Evolutionary conservation across 768 basidiomycete genomes (phyloP), one percentile per base, ranked within the genome.

Genomic region (Butyriboletus loyo): DNA sequence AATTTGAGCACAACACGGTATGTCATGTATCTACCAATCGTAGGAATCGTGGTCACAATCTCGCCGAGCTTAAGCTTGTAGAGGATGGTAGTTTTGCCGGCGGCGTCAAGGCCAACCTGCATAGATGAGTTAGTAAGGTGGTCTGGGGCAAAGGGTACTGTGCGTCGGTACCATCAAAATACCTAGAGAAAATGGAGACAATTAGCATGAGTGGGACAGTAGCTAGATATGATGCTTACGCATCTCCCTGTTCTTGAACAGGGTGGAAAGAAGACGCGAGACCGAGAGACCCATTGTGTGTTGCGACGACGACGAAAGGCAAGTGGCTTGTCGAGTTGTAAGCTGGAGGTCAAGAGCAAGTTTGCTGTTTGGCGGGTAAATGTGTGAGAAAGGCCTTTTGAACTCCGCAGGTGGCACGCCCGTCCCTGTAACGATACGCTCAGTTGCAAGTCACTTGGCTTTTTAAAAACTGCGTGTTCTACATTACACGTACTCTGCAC

Each of bases 181-280:
- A 71, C 96, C 95, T 97, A 67, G 58, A 64, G 56, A 70, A 66
- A 62, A 67, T 47, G 59, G 60, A 30, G 39, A 52, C 39, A 62
- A 41, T 55, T 22, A 55, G 50, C 65, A 57, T 49, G 58, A 67
- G 32, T 64, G 64, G 59, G 59, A 34, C 5, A 28, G 9, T 21
- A 7, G 31, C 10, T 37, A 50, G 19, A 40, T 62, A 60, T 55
- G 55, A 64, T 58, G 76, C 95, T 72, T 74, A 97, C 95, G 93
- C 96, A 99, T 98, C 78, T 99, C 96, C 84, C 88, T 96, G 82
- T 97, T 98, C 75, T 94, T 95, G 66, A 98, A 94, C 68, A 99
- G 82, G 71, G 83, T 82, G 45, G 83, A 79, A 66, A 98, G 83
- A 42, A 94, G 72, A 61, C 76, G 76, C 61, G 89, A 92, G 56